Evolutionary conservation across 2,329 filamentous ascomycete genomes (phyloP), one percentile per base, ranked within the genome.

Genomic region (Aureobasidium sp.): DNA sequence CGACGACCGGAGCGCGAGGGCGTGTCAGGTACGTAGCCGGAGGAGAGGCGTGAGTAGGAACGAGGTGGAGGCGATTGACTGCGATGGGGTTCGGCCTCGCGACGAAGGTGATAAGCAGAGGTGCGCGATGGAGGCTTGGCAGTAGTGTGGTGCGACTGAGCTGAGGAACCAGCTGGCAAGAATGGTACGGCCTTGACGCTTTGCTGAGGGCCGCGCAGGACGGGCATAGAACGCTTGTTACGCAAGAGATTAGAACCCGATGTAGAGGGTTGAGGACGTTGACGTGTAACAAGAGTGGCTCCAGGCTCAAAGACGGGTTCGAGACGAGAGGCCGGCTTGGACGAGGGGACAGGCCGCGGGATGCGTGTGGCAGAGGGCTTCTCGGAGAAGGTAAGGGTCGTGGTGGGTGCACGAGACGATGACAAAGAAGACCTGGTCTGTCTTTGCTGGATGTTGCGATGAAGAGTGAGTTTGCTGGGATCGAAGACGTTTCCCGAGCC

Each of bases 271-370:
- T 84, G 80, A 57, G 75, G 74, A 34, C 64, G 83, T 81, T 61
- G 85, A 81, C 61, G 84, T 77, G 66, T 88, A 77, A 75, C 85
- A 84, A 66, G 85, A 82, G 89, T 85, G 4, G 87, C 90, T 56
- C 91, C 91, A 66, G 87, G 91, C 76, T 97, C 93, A 42, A 91
- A 95, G 6, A 97, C 91, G 25, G 93, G 91, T 71, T 96, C 93
- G n/a, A 97, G 81, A 20, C 88, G 87, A 12, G 89, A 89, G 14
- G 66, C 63, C 20, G 64, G 42, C 9, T 75, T 74, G 59, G 77
- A 77, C 22, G 69, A 72, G 17, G 75, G 70, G 61, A 87, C 81
- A 39, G 92, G 88, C 57, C 91, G 85, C 41, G 93, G 91, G 64
- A 96, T 88, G 62, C 91, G 87, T 37, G 91, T 74, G 48, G 75